Base-by-base conservation (phyloP, 495 filamentous ascomycete species). In the Podospora pseudopauciseta region DNA sequence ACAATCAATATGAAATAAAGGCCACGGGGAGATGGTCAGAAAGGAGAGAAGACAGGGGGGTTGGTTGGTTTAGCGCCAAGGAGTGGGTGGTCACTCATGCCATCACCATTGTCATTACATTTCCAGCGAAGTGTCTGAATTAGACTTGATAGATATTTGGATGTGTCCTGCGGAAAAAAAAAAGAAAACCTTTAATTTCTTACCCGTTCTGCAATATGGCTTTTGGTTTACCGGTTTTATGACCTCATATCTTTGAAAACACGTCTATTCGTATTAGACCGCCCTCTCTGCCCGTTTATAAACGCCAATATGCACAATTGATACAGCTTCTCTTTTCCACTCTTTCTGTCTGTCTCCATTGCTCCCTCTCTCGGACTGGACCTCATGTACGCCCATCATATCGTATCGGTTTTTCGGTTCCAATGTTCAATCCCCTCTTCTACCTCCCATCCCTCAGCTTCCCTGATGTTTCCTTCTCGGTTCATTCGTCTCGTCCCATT, bases 291-390 rank as follows among this genome's bases (percentile, higher is more conserved):
- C 60, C 20, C 23, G 18, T 55, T 18, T 44, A 5, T 32, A 55
- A 68, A 70, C 67, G 65, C 67, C 67, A 26, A 65, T 78, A 77
- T 78, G 61, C 75, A 75, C 76, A 75, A 30, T 70, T 72, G 68
- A 54, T 72, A 72, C 67, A 70, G 20, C 27, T 3, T 6, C 27
- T 64, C 4, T 32, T 2, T 18, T 3, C 7, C 7, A 32, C 30
- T 7, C 7, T 20, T 11, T 15, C 59, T 18, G 13, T 7, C 0
- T 19, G 3, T 53, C 44, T 57, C 30, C 34, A 11, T 20, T n/a
- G 23, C 69, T 32, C 60, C 28, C 19, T 6, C 59, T 16, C 34
- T 19, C 34, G 67, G 60, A 64, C 13, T 30, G 16, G 28, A 19
- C 53, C 30, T n/a, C 65, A 23, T 32, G 39, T 13, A 49, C 39